Evolutionary conservation across 1,139 yeast genomes (phyloP), one percentile per base, ranked within the genome.

Genomic region (Diutina siamensis): DNA sequence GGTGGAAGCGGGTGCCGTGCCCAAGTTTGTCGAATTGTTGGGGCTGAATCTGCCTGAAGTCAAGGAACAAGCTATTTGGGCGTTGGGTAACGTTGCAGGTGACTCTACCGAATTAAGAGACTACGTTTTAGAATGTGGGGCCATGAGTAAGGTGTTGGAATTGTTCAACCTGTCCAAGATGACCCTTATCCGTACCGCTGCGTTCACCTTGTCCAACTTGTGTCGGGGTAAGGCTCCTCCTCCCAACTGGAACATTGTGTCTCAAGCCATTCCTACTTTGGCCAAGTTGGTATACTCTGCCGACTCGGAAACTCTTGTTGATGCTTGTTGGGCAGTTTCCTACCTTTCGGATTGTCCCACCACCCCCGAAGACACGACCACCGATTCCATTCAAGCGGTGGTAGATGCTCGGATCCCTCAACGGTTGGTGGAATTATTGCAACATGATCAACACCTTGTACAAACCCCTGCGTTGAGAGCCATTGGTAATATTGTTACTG

Each of bases 41-140:
- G 74, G 77, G 55, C 83, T 95, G 5, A 80, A 78, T 50, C 86
- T 94, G 45, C 71, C 81, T 48, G 98, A 94, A 60, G 97, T 94
- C 49, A 86, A 87, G 64, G 98, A 92, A 62, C 98, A 92, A 68
- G 97, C 97, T 19, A 92, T 92, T 55, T 92, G 98, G 98, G 98
- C 98, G 35, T 72, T 92, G 56, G 98, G 98, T 65, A 94, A 92
- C 63, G 96, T 92, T 62, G 97, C 98, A 28, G 98, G 98, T 64
- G 98, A 92, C 63, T 85, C 95, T 19, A 76, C 96, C 17, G 73
- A 73, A 47, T 87, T 82, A 71, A 79, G 98, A 67, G 97, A 92
- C 65, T 81, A 74, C 55, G 98, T 92, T 40, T 73, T 92, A 55
- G 68, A 73, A 44, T 82, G 88, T 57, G 82, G 85, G 51, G 97